These are phyloP conservation scores for Cubamyces lactineus DNA, from an alignment of 768 basidiomycete species.

Conservation along the genomic window DNA sequence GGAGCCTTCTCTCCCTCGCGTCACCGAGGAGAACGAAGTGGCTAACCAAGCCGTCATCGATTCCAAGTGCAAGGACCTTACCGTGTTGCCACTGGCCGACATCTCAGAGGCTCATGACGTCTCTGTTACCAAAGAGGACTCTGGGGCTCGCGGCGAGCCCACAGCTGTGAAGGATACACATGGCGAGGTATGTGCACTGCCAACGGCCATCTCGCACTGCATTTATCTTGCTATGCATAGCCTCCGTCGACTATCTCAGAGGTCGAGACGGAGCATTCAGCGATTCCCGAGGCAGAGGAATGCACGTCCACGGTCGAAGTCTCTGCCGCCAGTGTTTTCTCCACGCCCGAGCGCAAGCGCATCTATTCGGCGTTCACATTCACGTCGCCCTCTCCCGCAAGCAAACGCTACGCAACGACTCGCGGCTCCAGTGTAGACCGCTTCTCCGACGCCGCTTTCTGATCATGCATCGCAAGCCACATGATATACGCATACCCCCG, in stretches of 20 bases:
- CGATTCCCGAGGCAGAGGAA: conserved; percentile 24
- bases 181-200: too few relatives aligned
- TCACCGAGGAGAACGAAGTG: conserved; percentile 54
- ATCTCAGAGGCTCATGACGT: conserved; percentile 69
- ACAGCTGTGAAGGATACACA: neutral
- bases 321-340: conserved; percentile 46
- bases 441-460: conserved; percentile 25
- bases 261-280: conserved; percentile 2
- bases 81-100: conserved; percentile 78
- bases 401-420: conserved; percentile 49
- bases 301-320: conserved; percentile 36
- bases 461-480: neutral
- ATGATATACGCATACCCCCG: neutral
- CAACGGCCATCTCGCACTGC: too few relatives aligned
- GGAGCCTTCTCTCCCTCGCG: conserved; percentile 61
- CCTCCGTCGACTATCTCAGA: neutral
- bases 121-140: conserved; percentile 24
- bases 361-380: conserved; percentile 81
- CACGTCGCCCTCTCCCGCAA: conserved; percentile 68
- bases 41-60: conserved; percentile 60
- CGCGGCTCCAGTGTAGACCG: conserved; percentile 29
- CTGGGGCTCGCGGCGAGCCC: neutral
- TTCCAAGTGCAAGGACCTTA: conserved; percentile 79
- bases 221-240: too few relatives aligned
- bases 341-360: conserved; percentile 74